Conservation (phyloP, 164 flowering plant species). For the Santalum album region DNA sequence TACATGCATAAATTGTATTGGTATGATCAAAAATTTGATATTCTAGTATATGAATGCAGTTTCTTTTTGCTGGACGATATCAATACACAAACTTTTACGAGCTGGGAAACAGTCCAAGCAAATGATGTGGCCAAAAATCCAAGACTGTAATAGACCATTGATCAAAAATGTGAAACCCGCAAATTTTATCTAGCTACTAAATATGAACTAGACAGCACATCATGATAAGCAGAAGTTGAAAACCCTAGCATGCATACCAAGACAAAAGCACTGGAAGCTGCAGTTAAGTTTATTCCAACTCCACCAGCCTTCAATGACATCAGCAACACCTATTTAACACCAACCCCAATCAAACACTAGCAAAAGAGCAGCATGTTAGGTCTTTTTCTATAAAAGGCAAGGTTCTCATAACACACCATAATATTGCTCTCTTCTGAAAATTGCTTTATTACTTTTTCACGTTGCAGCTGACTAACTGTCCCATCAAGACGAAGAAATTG, state of each 20-base stretch:
- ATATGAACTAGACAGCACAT: neutral
- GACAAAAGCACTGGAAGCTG: constrained; percentile 91
- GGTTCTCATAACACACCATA: constrained; percentile 35
- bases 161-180: too few relatives aligned
- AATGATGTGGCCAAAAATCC: too few relatives aligned
- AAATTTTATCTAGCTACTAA: too few relatives aligned
- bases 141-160: too few relatives aligned
- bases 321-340: constrained; percentile 55
- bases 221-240: neutral
- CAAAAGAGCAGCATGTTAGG: neutral
- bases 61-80: too few relatives aligned
- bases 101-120: too few relatives aligned
- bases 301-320: constrained; percentile 99
- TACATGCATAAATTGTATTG: too few relatives aligned
- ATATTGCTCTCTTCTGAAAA: constrained; percentile 77
- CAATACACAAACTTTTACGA: too few relatives aligned
- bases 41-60: too few relatives aligned
- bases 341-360: neutral
- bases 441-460: constrained; percentile 76
- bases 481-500: constrained; percentile 88
- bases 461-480: constrained; percentile 79
- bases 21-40: too few relatives aligned
- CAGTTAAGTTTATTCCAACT: constrained; percentile 93
- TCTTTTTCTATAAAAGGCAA: neutral
- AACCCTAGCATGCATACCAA: constrained; percentile 49